Evolutionary conservation across 1,139 yeast genomes (phyloP).

Genomic region (Suhomyces ambrosiae): DNA sequence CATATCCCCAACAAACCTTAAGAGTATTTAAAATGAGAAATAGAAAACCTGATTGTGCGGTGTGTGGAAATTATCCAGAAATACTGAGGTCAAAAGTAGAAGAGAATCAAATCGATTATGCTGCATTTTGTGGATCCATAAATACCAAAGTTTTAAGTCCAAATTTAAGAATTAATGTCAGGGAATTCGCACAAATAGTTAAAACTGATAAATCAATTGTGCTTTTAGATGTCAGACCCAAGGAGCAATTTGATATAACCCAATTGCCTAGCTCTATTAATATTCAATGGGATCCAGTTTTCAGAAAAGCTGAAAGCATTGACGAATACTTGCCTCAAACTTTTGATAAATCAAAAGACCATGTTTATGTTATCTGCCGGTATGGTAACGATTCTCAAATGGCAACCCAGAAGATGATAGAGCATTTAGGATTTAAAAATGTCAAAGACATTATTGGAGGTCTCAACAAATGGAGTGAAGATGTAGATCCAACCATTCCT

Average conservation of each 20-base stretch:
- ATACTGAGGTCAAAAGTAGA: conserved; percentile 52
- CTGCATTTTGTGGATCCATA: conserved; percentile 71
- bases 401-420: conserved; percentile 62
- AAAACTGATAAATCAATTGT: conserved; percentile 21
- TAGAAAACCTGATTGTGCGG: conserved; percentile 58
- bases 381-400: conserved; percentile 90
- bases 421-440: conserved; percentile 44
- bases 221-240: conserved; percentile 75
- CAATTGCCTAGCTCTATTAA: conserved; percentile 61
- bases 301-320: conserved; percentile 35
- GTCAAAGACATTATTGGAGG: conserved; percentile 83
- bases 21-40: conserved; percentile 81
- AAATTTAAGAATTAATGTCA: conserved; percentile 49
- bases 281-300: conserved; percentile 58
- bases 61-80: conserved; percentile 58
- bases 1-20: conserved; percentile 70
- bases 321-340: conserved; percentile 27
- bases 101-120: conserved; percentile 57
- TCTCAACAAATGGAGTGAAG: conserved; percentile 64
- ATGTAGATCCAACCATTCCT: conserved; percentile 66
- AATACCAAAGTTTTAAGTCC: conserved; percentile 47
- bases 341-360: conserved; percentile 22
- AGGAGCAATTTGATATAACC: conserved; percentile 71
- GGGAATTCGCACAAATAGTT: conserved; percentile 35
- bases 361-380: conserved; percentile 66